Evolutionary conservation across 768 basidiomycete species (phyloP).

Genomic region (Kwoniella europaea): DNA sequence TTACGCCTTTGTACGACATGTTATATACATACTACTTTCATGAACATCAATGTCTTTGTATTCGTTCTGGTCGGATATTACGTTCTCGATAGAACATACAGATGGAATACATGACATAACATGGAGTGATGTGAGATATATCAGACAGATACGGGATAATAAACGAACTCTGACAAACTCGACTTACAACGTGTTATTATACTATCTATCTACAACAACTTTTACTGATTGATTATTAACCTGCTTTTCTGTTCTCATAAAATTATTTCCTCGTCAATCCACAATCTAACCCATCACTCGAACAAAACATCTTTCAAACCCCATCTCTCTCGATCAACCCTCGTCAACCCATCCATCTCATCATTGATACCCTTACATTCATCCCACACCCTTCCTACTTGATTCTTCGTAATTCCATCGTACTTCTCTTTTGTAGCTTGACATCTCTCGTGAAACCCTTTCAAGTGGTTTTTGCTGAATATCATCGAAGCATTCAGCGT

Average conservation of each 20-base stretch:
- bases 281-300: not conserved
- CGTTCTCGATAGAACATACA: not conserved
- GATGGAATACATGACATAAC: not conserved
- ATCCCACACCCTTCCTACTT: not conserved
- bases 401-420: not conserved
- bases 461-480: not conserved
- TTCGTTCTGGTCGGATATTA: not conserved
- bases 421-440: not conserved
- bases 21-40: not conserved
- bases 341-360: not conserved
- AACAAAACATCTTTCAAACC: not conserved
- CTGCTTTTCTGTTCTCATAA: no score
- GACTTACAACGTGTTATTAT: not conserved
- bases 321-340: not conserved
- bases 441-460: not conserved
- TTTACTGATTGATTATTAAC: no score
- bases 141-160: not conserved
- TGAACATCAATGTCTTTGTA: not conserved
- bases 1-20: constrained; percentile 6
- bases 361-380: not conserved
- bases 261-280: no score
- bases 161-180: not conserved
- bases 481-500: not conserved
- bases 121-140: not conserved
- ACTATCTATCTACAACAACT: not conserved